Evolutionary conservation across 257 asterid genomes (phyloP).

Genomic region (Nicotiana otophora): DNA sequence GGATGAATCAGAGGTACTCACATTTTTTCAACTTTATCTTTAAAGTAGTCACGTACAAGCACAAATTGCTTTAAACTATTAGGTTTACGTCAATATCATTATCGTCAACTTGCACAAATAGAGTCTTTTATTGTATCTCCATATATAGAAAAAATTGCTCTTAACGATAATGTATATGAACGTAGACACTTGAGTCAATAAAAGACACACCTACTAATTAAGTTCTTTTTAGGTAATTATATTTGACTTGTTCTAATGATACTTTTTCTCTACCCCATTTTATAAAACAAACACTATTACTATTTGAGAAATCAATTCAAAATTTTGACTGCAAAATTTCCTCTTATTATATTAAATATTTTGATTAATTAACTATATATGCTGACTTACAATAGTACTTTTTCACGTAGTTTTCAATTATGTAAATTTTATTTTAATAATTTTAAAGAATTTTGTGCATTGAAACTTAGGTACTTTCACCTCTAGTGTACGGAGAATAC

Average conservation of each 20-base stretch:
- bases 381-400: not conserved
- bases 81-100: not conserved
- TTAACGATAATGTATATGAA: not conserved
- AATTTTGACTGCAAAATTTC: not conserved
- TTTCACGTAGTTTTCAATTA: not conserved
- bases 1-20: constrained; percentile 48
- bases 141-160: not conserved
- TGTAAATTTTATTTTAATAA: not conserved
- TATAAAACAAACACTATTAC: not conserved
- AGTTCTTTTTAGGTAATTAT: not conserved
- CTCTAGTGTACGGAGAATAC: too few species aligned
- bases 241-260: not conserved
- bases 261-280: not conserved
- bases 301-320: not conserved
- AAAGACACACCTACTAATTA: not conserved
- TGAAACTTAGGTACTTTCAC: too few species aligned
- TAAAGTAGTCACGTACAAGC: not conserved
- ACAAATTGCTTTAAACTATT: not conserved
- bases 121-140: not conserved
- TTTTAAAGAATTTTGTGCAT: too few species aligned
- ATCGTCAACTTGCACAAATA: not conserved
- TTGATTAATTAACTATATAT: not conserved
- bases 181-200: not conserved
- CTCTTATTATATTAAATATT: not conserved
- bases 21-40: not conserved